Percentiles rank a stretch among this genome's conserved stretches.
Conservation (phyloP, 768 basidiomycete species). For the Hemileccinum impolitum region DNA sequence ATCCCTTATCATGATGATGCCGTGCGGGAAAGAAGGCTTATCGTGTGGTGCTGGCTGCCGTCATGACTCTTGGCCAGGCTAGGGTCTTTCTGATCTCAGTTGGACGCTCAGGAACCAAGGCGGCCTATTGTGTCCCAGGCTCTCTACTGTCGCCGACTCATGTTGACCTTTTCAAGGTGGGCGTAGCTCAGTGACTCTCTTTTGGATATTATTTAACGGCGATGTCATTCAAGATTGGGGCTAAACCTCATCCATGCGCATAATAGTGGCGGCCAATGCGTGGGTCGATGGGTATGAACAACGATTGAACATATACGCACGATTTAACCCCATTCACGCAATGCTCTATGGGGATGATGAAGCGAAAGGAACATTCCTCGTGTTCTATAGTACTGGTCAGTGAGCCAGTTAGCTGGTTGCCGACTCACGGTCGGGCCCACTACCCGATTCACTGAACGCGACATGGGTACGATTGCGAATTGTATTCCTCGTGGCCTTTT, state of each 20-base stretch:
- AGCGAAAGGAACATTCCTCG: constrained; percentile 38
- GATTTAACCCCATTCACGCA: constrained; percentile 44
- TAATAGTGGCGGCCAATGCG: constrained; percentile 42
- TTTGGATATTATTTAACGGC: constrained; percentile 54
- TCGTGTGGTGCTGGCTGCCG: constrained; percentile 8
- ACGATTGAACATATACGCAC: constrained; percentile 60
- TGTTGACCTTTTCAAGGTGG: constrained; percentile 49
- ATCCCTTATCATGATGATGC: constrained; percentile 5
- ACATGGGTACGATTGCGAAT: constrained; percentile 53
- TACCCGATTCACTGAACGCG: too few species aligned
- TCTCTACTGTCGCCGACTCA: constrained; percentile 52
- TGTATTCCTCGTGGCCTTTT: constrained; percentile 35
- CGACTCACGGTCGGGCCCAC: too few species aligned
- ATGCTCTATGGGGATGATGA: constrained; percentile 12
- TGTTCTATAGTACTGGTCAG: not conserved
- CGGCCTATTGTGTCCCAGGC: constrained; percentile 49
- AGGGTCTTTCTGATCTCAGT: constrained; percentile 43
- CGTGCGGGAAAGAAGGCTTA: not conserved
- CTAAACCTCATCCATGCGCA: constrained; percentile 13
- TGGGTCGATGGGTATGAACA: constrained; percentile 51
- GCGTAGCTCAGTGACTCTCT: constrained; percentile 52
- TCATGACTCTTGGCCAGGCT: constrained; percentile 20
- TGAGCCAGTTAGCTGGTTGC: too few species aligned
- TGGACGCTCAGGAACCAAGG: constrained; percentile 56
- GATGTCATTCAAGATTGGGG: constrained; percentile 1